Evolutionary conservation across 148 eudicot genomes (phyloP), one percentile per base, ranked within the genome.

Genomic region (Persicaria tinctoria): DNA sequence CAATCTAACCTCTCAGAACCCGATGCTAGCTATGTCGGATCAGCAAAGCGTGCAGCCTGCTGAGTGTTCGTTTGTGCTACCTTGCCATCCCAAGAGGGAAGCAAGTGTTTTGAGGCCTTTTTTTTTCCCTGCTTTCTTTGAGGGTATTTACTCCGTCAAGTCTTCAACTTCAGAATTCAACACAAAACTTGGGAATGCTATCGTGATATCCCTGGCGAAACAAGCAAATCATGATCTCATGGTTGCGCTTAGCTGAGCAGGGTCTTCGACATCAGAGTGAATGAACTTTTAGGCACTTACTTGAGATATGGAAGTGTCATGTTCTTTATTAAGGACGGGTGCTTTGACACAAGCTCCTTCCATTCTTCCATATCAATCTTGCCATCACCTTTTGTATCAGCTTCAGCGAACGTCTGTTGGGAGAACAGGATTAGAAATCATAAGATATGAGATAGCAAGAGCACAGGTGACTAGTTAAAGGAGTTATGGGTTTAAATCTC

Each of bases 251-350:
- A 32, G 41, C 2, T 1, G 41, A 32, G 41, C 0, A 32, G 41
- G 41, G 41, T 32, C 2, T 32, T 55, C 14, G 6, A 32, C 11
- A 62, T 3, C 41, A 62, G 68, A 20, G 32, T 62, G 1, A 23
- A 62, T 7, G 44, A 27, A 44, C 14, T 10, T 64, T 0, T 32
- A 32, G 0, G 14, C 3, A 84, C 92, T 82, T 83, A 96, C 97
- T 88, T 96, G 51, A 96, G 75, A 78, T 96, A 96, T 13, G 97
- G 94, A 66, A 96, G 97, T 41, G 99, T 96, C 97, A 96, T 90
- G 76, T 92, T 96, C 92, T 96, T 96, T 60, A 96, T 86, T 54
- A 96, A 78, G 57, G 97, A 84, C 14, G 99, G 99, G 81, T 96
- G 82, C 75, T 84, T 88, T 62, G 80, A 85, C 6, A 92, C 99